Conservation (phyloP, 352 stramenopile species). For the Pythium sp. region DNA sequence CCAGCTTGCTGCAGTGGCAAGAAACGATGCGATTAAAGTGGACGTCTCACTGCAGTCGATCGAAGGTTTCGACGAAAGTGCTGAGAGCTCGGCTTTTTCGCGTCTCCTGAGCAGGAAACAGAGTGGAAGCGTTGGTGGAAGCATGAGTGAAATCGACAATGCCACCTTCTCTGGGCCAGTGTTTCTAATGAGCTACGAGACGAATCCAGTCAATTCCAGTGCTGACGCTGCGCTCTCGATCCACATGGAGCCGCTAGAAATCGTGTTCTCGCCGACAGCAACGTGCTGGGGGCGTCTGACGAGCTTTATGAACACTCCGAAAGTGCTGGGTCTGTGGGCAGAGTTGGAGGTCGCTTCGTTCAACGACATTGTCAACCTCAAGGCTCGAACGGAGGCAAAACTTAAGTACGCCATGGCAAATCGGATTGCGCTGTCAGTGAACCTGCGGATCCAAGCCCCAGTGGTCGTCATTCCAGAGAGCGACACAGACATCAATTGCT, state of each 20-base stretch:
- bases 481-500: constrained; percentile 75
- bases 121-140: constrained; percentile 25
- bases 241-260: constrained; percentile 84
- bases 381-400: constrained; percentile 83
- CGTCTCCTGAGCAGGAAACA: constrained; percentile 75
- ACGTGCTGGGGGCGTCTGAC: constrained; percentile 74
- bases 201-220: constrained; percentile 57
- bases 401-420: constrained; percentile 89
- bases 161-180: constrained; percentile 69
- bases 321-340: constrained; percentile 76
- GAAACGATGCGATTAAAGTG: constrained; percentile 68
- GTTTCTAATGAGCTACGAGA: constrained; percentile 85
- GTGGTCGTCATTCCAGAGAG: constrained; percentile 84
- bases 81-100: constrained; percentile 81
- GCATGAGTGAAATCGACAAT: constrained; percentile 45
- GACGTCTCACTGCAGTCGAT: constrained; percentile 86
- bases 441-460: constrained; percentile 83
- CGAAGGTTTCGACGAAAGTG: constrained; percentile 84
- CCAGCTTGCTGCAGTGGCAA: constrained; percentile 66
- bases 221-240: constrained; percentile 77
- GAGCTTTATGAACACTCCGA: constrained; percentile 75
- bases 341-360: constrained; percentile 87
- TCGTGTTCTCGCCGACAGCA: constrained; percentile 83
- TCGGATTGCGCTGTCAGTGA: constrained; percentile 70
- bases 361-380: constrained; percentile 90